Evolutionary conservation across 179 eudicot genomes (phyloP).

Genomic region (Vitellaria paradoxa): DNA sequence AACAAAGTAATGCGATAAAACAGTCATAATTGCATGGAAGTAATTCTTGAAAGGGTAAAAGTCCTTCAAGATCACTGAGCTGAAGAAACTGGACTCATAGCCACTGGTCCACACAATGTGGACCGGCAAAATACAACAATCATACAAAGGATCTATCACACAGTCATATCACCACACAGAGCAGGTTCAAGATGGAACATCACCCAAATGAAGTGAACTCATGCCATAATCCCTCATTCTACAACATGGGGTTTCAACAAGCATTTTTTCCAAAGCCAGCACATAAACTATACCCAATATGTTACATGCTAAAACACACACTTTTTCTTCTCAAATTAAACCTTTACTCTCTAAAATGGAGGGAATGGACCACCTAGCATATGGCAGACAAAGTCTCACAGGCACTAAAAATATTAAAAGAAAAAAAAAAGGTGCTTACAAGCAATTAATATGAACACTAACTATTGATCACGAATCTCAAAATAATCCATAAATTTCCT

Average conservation of each 20-base stretch:
- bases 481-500: neutral
- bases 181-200: constrained; percentile 5
- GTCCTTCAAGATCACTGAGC: neutral
- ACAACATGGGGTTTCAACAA: neutral
- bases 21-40: neutral
- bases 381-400: neutral
- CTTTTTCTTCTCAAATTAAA: neutral
- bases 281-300: neutral
- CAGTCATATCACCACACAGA: neutral
- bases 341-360: neutral
- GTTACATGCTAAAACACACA: neutral
- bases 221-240: neutral
- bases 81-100: neutral
- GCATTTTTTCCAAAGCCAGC: neutral
- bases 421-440: too few relatives aligned
- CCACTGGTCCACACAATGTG: neutral
- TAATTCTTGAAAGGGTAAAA: neutral
- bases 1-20: neutral
- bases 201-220: neutral
- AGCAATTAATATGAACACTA: too few relatives aligned
- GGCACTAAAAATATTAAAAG: too few relatives aligned
- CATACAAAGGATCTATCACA: neutral
- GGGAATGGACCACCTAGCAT: neutral
- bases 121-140: neutral
- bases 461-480: too few relatives aligned